phyloP scores from a whole-genome alignment of 2,329 filamentous ascomycete genomes.

The Colletotrichum kahawae region DNA sequence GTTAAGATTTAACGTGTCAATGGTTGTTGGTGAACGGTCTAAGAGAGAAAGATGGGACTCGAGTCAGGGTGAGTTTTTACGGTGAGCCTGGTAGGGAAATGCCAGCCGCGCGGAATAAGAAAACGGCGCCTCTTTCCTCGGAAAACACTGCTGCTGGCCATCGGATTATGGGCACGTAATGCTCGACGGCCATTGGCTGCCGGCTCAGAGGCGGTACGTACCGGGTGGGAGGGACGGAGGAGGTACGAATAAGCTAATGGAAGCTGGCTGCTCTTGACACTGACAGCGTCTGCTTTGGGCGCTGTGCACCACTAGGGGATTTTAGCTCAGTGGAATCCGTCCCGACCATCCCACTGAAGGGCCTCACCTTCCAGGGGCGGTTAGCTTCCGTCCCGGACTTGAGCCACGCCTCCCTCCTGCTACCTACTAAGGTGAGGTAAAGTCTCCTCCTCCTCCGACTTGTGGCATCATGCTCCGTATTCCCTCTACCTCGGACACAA shows the following conservation, averaged over 20 bases:
- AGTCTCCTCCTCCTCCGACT: not conserved
- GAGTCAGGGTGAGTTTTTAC: not conserved
- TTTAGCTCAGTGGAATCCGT: slow-evolving; percentile 12
- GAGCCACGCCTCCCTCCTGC: not conserved
- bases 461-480: not conserved
- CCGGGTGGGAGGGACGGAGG: not conserved
- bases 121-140: not conserved
- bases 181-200: not conserved
- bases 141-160: not conserved
- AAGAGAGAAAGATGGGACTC: not conserved
- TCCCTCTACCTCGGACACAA: not conserved
- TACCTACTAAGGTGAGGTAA: not conserved
- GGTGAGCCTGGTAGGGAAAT: not conserved
- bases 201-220: not conserved
- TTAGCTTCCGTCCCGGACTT: not conserved
- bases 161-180: not conserved
- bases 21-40: not conserved
- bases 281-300: slow-evolving; percentile 10
- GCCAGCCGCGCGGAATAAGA: not conserved
- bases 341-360: slow-evolving; percentile 7
- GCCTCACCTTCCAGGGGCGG: not conserved
- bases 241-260: not conserved
- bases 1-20: not conserved
- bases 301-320: slow-evolving; percentile 6
- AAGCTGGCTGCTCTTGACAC: not conserved